Evolutionary conservation across 768 basidiomycete genomes (phyloP), one percentile per base, ranked within the genome.

Genomic region (Auricularia cornea): DNA sequence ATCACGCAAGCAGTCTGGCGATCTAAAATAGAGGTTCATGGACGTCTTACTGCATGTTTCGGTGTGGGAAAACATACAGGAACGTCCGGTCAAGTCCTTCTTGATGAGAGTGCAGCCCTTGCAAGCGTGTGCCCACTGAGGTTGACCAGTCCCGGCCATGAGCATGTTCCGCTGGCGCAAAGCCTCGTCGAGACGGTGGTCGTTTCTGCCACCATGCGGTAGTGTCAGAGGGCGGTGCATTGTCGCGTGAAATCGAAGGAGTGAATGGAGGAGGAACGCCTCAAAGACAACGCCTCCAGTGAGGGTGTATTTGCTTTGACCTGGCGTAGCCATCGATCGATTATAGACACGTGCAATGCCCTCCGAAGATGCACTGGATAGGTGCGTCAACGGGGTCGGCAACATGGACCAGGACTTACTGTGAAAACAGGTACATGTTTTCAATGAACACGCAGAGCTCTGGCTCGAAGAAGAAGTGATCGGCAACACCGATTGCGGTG

Each of bases 11-110:
- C 28, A 32, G 4, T 30, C 54, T 20, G 20, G 38, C 40, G 54
- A n/a, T 52, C 23, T 52, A 30, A 8, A 32, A 59, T 35, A n/a
- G n/a, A n/a, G n/a, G n/a, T n/a, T 8, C 38, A 40, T 40, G 8
- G 18, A 18, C 38, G 14, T 18, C 44, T 3, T 18, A 48, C 5
- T 48, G 18, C 5, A 18, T 48, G 5, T 3, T 4, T 23, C 44
- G 65, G 66, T 11, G 70, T 65, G n/a, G 30, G 30, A 23, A 3
- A 52, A 59, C 35, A 28, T 33, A 64, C 38, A 28, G 29, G 29
- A 4, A 31, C 30, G 32, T n/a, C 35, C 31, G 29, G 40, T 57
- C 29, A 16, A 4, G n/a, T 38, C 23, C 18, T 28, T 26, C 12
- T 18, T n/a, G 4, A 64, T 38, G 3, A 28, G 3, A 3, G 48